These are phyloP conservation scores for Scleroderma citrinum DNA, from an alignment of 768 basidiomycete genomes.

Conservation along the genomic window DNA sequence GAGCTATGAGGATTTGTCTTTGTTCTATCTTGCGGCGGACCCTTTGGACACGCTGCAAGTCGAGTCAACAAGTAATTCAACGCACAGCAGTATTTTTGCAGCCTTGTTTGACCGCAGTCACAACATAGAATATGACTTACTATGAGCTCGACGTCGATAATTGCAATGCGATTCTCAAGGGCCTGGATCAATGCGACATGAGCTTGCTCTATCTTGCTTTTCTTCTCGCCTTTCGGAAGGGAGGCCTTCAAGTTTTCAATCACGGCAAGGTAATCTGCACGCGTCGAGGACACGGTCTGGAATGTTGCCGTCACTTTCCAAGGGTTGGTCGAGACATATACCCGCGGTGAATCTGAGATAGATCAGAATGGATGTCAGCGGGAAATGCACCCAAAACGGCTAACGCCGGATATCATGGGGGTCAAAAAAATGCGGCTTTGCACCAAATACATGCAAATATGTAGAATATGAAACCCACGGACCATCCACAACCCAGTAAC, in stretches of 20 bases:
- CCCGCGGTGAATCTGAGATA: conserved; percentile 72
- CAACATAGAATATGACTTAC: conserved; percentile 42
- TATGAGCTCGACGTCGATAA: conserved; percentile 62
- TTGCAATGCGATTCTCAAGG: conserved; percentile 59
- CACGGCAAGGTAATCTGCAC: conserved; percentile 63
- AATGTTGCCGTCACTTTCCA: conserved; percentile 85
- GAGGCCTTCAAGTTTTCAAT: conserved; percentile 55
- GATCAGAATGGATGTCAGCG: conserved; percentile 28
- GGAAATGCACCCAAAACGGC: conserved; percentile 28
- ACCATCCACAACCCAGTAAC: conserved; percentile 89
- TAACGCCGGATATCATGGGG: conserved; percentile 33
- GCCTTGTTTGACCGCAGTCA: conserved; percentile 7
- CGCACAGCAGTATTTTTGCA: conserved; percentile 7
- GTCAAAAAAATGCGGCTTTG: conserved; percentile 41
- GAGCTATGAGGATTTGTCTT: conserved; percentile 55
- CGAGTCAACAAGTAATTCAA: conserved; percentile 18
- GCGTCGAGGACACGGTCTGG: conserved; percentile 61
- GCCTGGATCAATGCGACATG: conserved; percentile 57
- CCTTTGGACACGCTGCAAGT: conserved; percentile 61
- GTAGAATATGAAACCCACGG: conserved; percentile 47
- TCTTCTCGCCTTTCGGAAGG: conserved; percentile 42
- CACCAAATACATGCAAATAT: conserved; percentile 75
- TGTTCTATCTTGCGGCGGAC: conserved; percentile 67
- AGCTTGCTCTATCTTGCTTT: conserved; percentile 52
- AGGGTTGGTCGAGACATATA: conserved; percentile 82